These are phyloP conservation scores for Daldinia sp. DNA, from an alignment of 2,329 filamentous ascomycete genomes.

Conservation along the genomic window DNA sequence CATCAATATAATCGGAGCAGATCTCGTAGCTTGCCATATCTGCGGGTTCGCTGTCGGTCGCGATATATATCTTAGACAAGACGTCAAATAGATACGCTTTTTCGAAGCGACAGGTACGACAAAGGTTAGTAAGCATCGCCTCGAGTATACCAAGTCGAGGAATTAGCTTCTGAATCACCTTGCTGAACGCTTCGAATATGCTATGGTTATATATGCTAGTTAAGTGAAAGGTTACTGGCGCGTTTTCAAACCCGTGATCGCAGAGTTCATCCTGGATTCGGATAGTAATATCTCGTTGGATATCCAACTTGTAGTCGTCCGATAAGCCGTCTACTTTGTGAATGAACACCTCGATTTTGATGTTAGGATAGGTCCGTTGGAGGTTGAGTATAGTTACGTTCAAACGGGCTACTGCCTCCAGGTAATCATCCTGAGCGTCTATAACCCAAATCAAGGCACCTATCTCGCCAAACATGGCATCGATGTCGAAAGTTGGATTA, in stretches of 20 bases:
- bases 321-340: conserved; percentile 99
- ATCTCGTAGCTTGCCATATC: conserved; percentile 98
- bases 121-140: conserved; percentile 92
- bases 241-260: conserved; percentile 92
- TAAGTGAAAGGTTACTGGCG: conserved; percentile 92
- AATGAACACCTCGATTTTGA: conserved; percentile 98
- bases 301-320: conserved; percentile 96
- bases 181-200: conserved; percentile 98
- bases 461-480: conserved; percentile 93
- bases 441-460: conserved; percentile 98
- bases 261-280: conserved; percentile 96
- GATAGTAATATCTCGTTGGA: conserved; percentile 95
- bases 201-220: conserved; percentile 99
- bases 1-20: conserved; percentile 98
- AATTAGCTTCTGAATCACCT: conserved; percentile 97
- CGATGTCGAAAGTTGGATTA: conserved; percentile 88
- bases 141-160: conserved; percentile 93
- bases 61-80: conserved; percentile 98
- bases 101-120: conserved; percentile 93
- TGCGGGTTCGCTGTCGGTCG: conserved; percentile 91
- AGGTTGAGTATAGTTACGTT: conserved; percentile 91
- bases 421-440: conserved; percentile 97
- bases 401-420: conserved; percentile 87
- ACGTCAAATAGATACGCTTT: conserved; percentile 99
- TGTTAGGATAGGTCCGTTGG: conserved; percentile 87